Conservation (phyloP, 2,329 filamentous ascomycete species). For the Clonostachys byssicola region DNA sequence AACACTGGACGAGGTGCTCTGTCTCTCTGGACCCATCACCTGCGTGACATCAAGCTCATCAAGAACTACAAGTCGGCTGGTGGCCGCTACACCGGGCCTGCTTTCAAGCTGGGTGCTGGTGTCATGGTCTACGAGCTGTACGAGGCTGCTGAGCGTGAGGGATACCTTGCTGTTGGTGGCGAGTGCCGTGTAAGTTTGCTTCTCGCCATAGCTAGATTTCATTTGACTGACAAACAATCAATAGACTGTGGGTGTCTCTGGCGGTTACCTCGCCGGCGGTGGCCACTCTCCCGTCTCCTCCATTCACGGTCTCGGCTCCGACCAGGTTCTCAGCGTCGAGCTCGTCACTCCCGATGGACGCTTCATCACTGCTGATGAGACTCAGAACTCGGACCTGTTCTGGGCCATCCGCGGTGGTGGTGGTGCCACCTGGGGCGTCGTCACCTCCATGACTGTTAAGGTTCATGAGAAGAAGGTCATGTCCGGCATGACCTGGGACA, state of each 20-base stretch:
- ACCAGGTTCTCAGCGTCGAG: conserved; percentile 45
- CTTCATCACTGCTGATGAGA: conserved; percentile 31
- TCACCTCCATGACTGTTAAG: conserved; percentile 27
- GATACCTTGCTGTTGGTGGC: conserved; percentile 46
- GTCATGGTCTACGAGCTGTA: conserved; percentile 50
- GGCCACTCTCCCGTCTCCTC: conserved; percentile 44
- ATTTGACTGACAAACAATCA: not conserved
- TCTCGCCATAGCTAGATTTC: not conserved
- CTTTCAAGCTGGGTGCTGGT: conserved; percentile 51
- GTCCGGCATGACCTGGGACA: conserved; percentile 27
- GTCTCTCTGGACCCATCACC: conserved; percentile 51
- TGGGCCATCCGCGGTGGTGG: conserved; percentile 44
- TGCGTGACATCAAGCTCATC: conserved; percentile 32
- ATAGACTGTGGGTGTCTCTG: conserved; percentile 16
- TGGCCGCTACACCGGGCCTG: conserved; percentile 33
- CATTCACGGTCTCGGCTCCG: conserved; percentile 34
- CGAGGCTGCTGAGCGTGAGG: conserved; percentile 38
- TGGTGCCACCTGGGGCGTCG: conserved; percentile 34
- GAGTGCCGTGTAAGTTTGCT: conserved; percentile 30
- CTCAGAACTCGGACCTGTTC: conserved; percentile 39
- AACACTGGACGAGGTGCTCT: conserved; percentile 58
- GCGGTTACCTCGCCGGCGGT: conserved; percentile 27
- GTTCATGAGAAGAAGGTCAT: conserved; percentile 22
- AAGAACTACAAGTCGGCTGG: conserved; percentile 10
- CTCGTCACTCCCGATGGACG: conserved; percentile 39